phyloP scores from a whole-genome alignment of 2,329 filamentous ascomycete species.

The Periglandula ipomoeae region DNA sequence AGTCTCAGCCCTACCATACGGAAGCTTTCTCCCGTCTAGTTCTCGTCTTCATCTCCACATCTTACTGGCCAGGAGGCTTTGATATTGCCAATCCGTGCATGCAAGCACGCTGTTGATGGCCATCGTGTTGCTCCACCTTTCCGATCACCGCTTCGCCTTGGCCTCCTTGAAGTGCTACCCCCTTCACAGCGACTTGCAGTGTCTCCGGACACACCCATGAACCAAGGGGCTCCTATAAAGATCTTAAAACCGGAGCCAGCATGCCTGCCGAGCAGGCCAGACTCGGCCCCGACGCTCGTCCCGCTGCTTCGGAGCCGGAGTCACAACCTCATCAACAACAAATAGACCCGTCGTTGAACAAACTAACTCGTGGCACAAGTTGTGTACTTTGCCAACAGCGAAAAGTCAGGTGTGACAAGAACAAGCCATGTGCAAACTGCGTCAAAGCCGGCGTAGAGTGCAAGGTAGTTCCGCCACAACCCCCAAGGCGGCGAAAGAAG shows the following conservation, averaged over 20 bases:
- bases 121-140: not conserved
- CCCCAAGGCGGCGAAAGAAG: conserved; percentile 50
- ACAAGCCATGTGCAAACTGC: conserved; percentile 62
- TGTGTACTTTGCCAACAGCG: conserved; percentile 69
- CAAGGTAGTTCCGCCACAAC: conserved; percentile 45
- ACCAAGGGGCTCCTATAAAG: not conserved
- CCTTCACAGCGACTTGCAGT: not conserved
- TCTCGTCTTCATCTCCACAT: not conserved
- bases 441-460: conserved; percentile 54
- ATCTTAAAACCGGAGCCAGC: not conserved
- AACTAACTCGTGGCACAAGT: conserved; percentile 50
- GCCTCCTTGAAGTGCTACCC: not conserved
- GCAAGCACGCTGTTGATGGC: not conserved
- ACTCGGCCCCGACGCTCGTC: not conserved
- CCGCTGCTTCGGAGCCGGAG: conserved; percentile 2
- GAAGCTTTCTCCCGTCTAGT: not conserved
- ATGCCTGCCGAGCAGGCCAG: conserved; percentile 7
- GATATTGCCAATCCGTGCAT: too few species aligned
- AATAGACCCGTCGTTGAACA: conserved; percentile 35
- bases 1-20: not conserved
- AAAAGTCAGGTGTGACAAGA: conserved; percentile 67
- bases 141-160: too few species aligned
- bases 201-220: not conserved
- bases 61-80: not conserved
- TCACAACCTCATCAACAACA: conserved; percentile 12